Evolutionary conservation across 192 early-diverging fungal species (phyloP), one percentile per base, ranked within the genome.

Genomic region (Powellomyces hirtus): DNA sequence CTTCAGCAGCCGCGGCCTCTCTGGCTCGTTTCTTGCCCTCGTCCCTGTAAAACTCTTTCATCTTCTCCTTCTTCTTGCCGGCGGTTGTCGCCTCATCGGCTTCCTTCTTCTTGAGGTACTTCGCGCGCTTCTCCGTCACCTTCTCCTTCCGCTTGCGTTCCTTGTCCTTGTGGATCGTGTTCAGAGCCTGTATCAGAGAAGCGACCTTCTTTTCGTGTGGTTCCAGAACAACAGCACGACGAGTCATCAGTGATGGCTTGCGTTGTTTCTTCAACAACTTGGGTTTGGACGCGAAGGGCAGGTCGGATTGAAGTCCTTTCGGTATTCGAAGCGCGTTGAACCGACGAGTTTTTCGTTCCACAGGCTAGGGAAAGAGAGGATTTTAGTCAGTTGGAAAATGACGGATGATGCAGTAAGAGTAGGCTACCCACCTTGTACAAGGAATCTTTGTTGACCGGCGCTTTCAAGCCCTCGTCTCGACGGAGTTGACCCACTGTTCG

Each of bases 281-380:
- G 62, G 92, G 92, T 76, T 92, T 94, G 55, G 87, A 85, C 30
- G 91, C 91, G 76, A 96, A 98, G 33, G 95, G 96, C 66, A 98
- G 79, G 33, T 85, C 81, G 14, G 89, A 77, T 68, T 92, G 89
- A 52, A 98, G 84, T 0, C 84, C 59, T 77, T 91, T 92, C 34
- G 95, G 90, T 4, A 97, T 81, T 50, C 82, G 77, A 66, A 97
- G 84, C 26, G 85, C 82, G 66, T 93, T 92, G 79, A 97, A 95
- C 44, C 86, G 83, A 64, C 93, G 83, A 18, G 72, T 82, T 66
- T 81, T 79, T 2, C 93, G 86, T 73, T 88, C 88, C 22, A 94
- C 85, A n/a, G 87, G 86, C 84, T 89, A 27, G 1, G 38, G 62
- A 20, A 38, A 55, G 34, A 36, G 18, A 71, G 26, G 14, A 24